These are phyloP conservation scores for Cutaneotrichosporon cyanovorans DNA, from an alignment of 1,284 basidiomycete species.

Conservation along the genomic window DNA sequence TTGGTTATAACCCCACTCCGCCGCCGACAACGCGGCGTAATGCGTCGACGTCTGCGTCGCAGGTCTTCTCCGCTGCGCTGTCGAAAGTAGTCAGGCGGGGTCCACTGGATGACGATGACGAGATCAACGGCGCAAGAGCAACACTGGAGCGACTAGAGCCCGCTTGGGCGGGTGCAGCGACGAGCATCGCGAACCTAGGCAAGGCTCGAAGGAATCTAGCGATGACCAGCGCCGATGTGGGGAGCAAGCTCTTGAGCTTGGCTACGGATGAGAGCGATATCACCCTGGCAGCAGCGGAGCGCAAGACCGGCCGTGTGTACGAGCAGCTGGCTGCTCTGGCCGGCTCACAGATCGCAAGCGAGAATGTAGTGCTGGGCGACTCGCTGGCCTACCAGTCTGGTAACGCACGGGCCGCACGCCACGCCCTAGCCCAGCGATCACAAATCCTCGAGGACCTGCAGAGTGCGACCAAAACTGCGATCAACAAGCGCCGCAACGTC, in stretches of 20 bases:
- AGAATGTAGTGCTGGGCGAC: slow-evolving; percentile 85
- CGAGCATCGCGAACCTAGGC: slow-evolving; percentile 73
- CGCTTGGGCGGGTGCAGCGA: slow-evolving; percentile 80
- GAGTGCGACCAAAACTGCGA: slow-evolving; percentile 77
- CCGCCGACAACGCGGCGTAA: slow-evolving; percentile 50
- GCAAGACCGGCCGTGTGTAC: slow-evolving; percentile 74
- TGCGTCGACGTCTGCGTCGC: slow-evolving; percentile 48
- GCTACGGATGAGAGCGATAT: slow-evolving; percentile 80
- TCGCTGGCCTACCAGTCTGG: slow-evolving; percentile 86
- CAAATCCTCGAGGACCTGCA: slow-evolving; percentile 87
- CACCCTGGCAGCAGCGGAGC: slow-evolving; percentile 66
- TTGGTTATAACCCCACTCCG: slow-evolving; percentile 60
- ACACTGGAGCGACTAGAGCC: slow-evolving; percentile 82
- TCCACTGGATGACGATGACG: slow-evolving; percentile 51
- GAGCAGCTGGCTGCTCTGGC: slow-evolving; percentile 77
- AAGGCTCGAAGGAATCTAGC: slow-evolving; percentile 69
- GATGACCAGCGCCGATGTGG: slow-evolving; percentile 69
- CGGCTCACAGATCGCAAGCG: slow-evolving; percentile 72
- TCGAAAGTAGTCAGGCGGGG: slow-evolving; percentile 42
- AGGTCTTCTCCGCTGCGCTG: slow-evolving; percentile 38
- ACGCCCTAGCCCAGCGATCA: slow-evolving; percentile 77
- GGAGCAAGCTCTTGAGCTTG: slow-evolving; percentile 76
- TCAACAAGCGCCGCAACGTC: slow-evolving; percentile 80
- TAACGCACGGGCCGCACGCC: slow-evolving; percentile 81
- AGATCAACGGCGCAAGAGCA: slow-evolving; percentile 75